Conservation (phyloP, 768 basidiomycete species). For the Sistotremastrum suecicum region DNA sequence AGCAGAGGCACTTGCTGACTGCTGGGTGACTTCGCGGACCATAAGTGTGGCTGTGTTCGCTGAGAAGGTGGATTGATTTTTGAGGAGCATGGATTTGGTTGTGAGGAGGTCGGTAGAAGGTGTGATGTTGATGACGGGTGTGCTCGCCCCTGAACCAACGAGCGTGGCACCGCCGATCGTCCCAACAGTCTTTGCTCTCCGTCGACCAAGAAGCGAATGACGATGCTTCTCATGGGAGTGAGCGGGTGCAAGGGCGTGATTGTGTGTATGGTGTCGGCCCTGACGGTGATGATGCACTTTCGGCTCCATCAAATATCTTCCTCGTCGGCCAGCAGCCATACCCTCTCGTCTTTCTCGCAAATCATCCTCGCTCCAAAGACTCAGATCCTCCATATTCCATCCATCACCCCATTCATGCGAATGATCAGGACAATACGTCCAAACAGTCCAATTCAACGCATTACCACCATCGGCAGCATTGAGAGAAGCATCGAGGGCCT, state of each 20-base stretch:
- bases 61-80: too few species aligned
- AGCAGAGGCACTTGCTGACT: too few species aligned
- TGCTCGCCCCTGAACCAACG: too few species aligned
- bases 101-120: too few species aligned
- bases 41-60: too few species aligned
- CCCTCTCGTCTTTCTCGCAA: constrained; percentile 15
- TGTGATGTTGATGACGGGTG: too few species aligned
- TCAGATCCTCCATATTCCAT: constrained; percentile 95
- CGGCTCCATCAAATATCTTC: constrained; percentile 13
- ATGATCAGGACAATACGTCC: constrained; percentile 80
- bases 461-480: constrained; percentile 69
- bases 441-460: constrained; percentile 65
- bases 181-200: too few species aligned
- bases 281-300: not conserved
- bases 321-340: constrained; percentile 8
- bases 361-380: constrained; percentile 76
- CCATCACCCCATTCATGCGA: constrained; percentile 85
- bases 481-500: constrained; percentile 75
- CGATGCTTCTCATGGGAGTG: too few species aligned
- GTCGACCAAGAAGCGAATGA: too few species aligned
- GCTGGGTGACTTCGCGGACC: too few species aligned
- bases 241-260: not conserved
- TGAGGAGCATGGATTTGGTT: too few species aligned
- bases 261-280: not conserved
- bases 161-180: too few species aligned